Conservation (phyloP, 2,329 filamentous ascomycete genomes). For the Neonectria hederae region DNA sequence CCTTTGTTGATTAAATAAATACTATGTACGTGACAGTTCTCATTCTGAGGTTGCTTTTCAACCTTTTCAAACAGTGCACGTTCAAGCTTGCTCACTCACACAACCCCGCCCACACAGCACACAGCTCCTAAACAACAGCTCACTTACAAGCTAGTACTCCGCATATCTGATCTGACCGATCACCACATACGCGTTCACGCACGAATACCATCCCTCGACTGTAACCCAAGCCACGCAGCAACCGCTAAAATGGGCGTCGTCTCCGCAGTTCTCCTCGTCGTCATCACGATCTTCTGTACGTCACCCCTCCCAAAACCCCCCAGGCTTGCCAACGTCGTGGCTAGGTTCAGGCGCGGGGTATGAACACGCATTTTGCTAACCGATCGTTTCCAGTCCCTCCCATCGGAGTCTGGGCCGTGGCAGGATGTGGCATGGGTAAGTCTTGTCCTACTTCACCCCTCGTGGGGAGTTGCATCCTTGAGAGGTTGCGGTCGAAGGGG, state of each 20-base stretch:
- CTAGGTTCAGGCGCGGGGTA: conserved; percentile 5
- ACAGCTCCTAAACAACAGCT: background rate
- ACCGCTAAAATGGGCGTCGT: conserved; percentile 57
- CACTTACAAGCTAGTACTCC: conserved; percentile 5
- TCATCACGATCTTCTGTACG: conserved; percentile 65
- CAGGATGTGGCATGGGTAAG: conserved; percentile 68
- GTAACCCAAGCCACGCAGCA: conserved; percentile 11
- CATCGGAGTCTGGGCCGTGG: conserved; percentile 69
- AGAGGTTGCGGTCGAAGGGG: background rate
- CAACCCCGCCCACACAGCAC: conserved; percentile 15
- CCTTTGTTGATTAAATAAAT: conserved; percentile 12
- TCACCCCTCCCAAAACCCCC: conserved; percentile 20
- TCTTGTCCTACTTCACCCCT: conserved; percentile 16
- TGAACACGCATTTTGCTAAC: conserved; percentile 32
- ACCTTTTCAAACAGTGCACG: background rate
- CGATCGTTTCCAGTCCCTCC: conserved; percentile 66
- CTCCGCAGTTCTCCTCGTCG: conserved; percentile 59
- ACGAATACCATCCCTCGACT: conserved; percentile 10
- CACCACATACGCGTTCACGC: conserved; percentile 7
- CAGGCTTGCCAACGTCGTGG: background rate
- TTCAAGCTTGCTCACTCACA: background rate
- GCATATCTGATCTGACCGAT: conserved; percentile 18
- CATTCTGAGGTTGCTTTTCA: background rate
- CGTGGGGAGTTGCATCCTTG: conserved; percentile 1
- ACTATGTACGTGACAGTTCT: background rate